Evolutionary conservation across 1,284 basidiomycete species (phyloP).

Genomic region (Nidula niveotomentosa): DNA sequence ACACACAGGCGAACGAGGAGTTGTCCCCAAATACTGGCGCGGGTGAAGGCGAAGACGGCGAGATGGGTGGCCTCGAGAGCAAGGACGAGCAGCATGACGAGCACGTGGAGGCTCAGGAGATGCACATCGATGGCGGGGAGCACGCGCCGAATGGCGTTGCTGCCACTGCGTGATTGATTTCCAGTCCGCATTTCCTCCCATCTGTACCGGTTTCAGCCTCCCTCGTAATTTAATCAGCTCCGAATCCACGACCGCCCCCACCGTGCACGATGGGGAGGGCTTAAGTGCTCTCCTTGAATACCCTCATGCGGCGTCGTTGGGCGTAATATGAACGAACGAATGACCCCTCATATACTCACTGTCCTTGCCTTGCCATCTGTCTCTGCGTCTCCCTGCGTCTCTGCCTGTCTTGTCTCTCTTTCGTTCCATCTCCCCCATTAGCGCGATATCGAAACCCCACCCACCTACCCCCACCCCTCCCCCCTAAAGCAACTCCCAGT

Average conservation of each 20-base stretch:
- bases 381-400: slow-evolving; percentile 6
- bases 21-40: slow-evolving; percentile 22
- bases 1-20: slow-evolving; percentile 7
- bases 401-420: slow-evolving; percentile 3
- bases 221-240: no score
- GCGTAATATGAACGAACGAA: not conserved
- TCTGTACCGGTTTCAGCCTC: no score
- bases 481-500: slow-evolving; percentile 17
- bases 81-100: slow-evolving; percentile 17
- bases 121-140: slow-evolving; percentile 34
- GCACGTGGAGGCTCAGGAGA: slow-evolving; percentile 26
- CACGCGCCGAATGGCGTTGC: slow-evolving; percentile 19
- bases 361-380: slow-evolving; percentile 10
- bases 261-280: not conserved
- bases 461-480: slow-evolving; percentile 18
- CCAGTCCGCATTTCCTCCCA: no score
- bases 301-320: slow-evolving; percentile 8
- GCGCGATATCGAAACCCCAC: slow-evolving; percentile 25
- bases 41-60: slow-evolving; percentile 23
- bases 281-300: slow-evolving; percentile 18
- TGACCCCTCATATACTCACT: slow-evolving; percentile 8
- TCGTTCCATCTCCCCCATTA: not conserved
- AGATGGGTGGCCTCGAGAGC: slow-evolving; percentile 12
- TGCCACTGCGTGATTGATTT: slow-evolving; percentile 1
- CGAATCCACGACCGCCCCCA: not conserved